Percentiles rank a stretch among this genome's conserved stretches.
Evolutionary conservation across 768 basidiomycete genomes (phyloP).

Genomic region (Tylopilus rubrobrunneus): DNA sequence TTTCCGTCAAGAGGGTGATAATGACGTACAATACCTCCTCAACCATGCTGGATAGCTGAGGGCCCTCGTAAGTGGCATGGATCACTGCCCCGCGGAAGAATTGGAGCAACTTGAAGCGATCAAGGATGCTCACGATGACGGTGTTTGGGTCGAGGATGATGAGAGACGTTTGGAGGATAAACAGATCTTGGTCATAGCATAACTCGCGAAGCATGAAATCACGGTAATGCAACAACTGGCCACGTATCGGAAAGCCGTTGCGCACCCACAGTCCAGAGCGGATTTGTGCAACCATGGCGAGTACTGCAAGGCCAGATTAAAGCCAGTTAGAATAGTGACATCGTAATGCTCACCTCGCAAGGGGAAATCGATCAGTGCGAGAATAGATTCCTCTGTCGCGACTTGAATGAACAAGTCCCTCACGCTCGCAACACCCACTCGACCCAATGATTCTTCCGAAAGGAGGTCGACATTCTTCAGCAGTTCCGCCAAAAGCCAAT

Average conservation of each 20-base stretch:
- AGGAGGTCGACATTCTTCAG: constrained; percentile 78
- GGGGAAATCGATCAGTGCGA: constrained; percentile 84
- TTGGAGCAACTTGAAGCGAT: constrained; percentile 77
- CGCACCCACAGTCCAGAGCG: constrained; percentile 96
- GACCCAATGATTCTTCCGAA: constrained; percentile 47
- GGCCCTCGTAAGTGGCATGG: constrained; percentile 60
- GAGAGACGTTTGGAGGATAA: constrained; percentile 83
- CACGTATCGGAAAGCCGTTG: constrained; percentile 93
- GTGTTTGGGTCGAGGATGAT: constrained; percentile 73
- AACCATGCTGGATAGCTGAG: constrained; percentile 78
- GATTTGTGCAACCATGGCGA: constrained; percentile 92
- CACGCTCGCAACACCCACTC: constrained; percentile 51
- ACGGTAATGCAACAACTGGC: constrained; percentile 92
- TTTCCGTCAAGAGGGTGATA: constrained; percentile 83
- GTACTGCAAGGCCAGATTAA: constrained; percentile 42
- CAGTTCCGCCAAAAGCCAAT: constrained; percentile 87
- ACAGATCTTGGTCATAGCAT: constrained; percentile 95
- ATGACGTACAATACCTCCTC: constrained; percentile 89
- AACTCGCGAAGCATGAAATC: constrained; percentile 94
- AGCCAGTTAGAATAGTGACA: neutral
- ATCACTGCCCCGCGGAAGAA: constrained; percentile 69
- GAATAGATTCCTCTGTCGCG: constrained; percentile 62
- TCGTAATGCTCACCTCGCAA: constrained; percentile 61
- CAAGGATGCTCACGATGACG: constrained; percentile 81
- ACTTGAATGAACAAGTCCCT: constrained; percentile 59